These are phyloP conservation scores for Pharnaceum exiguum DNA, from an alignment of 148 eudicot genomes.

Conservation along the genomic window DNA sequence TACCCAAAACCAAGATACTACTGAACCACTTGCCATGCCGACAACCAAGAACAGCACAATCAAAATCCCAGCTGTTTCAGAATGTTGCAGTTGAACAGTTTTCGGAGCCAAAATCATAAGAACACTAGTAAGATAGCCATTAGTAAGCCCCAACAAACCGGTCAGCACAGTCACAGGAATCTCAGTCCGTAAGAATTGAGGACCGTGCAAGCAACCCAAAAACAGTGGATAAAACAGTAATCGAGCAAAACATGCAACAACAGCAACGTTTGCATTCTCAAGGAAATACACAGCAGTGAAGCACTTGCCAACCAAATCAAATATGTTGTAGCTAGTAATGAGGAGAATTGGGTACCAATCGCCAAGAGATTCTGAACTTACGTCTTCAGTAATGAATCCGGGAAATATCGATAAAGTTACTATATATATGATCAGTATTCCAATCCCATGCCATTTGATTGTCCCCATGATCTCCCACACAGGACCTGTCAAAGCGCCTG, in stretches of 20 bases:
- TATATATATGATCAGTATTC: constrained; percentile 53
- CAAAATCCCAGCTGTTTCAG: constrained; percentile 76
- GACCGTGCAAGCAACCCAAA: constrained; percentile 84
- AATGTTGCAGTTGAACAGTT: constrained; percentile 58
- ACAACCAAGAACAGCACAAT: constrained; percentile 63
- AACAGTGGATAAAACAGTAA: constrained; percentile 71
- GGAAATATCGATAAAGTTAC: constrained; percentile 90
- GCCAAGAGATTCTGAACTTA: constrained; percentile 56
- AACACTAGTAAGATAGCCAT: constrained; percentile 84
- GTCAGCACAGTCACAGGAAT: constrained; percentile 73
- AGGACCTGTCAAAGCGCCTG: constrained; percentile 41
- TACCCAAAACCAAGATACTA: constrained; percentile 93
- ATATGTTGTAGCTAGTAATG: constrained; percentile 69
- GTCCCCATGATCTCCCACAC: constrained; percentile 66
- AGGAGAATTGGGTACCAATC: constrained; percentile 88
- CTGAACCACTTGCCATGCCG: constrained; percentile 82
- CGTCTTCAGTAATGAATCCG: constrained; percentile 89
- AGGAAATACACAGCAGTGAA: constrained; percentile 59
- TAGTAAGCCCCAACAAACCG: constrained; percentile 82
- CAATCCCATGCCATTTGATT: constrained; percentile 76
- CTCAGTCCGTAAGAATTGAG: constrained; percentile 67
- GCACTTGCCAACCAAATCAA: constrained; percentile 81
- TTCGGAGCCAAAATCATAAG: constrained; percentile 80
- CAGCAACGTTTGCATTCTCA: constrained; percentile 65
- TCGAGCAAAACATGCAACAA: constrained; percentile 62